Evolutionary conservation across 805 yeast genomes (phyloP).

Genomic region (Myxozyma neglecta): DNA sequence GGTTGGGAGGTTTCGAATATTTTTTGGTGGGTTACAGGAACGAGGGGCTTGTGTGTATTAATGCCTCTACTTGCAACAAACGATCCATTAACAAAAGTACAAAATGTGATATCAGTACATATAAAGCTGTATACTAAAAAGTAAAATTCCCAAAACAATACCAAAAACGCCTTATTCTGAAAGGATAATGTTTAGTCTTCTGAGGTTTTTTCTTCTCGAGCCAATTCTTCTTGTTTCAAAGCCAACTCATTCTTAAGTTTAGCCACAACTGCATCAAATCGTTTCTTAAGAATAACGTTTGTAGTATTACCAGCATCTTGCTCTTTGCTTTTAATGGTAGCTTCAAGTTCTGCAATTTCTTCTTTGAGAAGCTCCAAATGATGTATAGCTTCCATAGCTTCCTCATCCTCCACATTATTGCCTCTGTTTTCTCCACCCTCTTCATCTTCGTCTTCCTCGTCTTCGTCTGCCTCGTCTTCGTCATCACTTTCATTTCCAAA

Average conservation of each 20-base stretch:
- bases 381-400: constrained; percentile 54
- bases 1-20: neutral
- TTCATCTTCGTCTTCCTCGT: constrained; percentile 57
- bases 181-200: constrained; percentile 2
- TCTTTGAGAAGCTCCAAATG: constrained; percentile 76
- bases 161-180: neutral
- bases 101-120: neutral
- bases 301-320: constrained; percentile 67
- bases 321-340: constrained; percentile 73
- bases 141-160: neutral
- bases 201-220: constrained; percentile 34
- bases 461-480: constrained; percentile 46
- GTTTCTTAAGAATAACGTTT: constrained; percentile 81
- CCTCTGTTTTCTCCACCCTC: constrained; percentile 57
- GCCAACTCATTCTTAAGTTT: constrained; percentile 81
- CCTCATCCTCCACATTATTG: constrained; percentile 55
- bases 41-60: neutral
- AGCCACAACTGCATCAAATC: constrained; percentile 77
- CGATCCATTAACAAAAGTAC: too few relatives aligned
- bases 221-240: constrained; percentile 68
- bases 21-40: constrained; percentile 6
- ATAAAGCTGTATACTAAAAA: neutral
- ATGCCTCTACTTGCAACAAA: neutral
- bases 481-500: constrained; percentile 49
- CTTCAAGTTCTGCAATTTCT: constrained; percentile 78